phyloP scores from a whole-genome alignment of 495 filamentous ascomycete species.

The Stereocaulon alpinum region DNA sequence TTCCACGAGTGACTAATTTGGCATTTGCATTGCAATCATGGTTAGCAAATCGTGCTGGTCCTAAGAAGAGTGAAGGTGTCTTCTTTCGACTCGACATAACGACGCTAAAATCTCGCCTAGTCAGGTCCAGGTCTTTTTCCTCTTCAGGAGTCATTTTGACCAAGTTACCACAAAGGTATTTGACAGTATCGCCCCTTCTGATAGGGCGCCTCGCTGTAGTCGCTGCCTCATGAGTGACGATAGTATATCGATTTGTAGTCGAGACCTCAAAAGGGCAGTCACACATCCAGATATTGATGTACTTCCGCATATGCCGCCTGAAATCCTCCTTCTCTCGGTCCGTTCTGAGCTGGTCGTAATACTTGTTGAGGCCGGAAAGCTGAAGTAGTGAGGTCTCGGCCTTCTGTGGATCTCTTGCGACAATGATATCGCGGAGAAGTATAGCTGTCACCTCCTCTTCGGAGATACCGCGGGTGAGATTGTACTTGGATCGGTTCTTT shows the following conservation, averaged over 20 bases:
- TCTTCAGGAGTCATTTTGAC: constrained; percentile 85
- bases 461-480: constrained; percentile 64
- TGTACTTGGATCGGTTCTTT: constrained; percentile 85
- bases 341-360: constrained; percentile 51
- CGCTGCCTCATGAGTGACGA: constrained; percentile 74
- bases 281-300: constrained; percentile 84
- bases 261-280: constrained; percentile 91
- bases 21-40: constrained; percentile 96
- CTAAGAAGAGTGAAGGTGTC: constrained; percentile 78
- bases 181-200: constrained; percentile 72
- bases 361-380: constrained; percentile 64
- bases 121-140: constrained; percentile 65
- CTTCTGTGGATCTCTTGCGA: constrained; percentile 55
- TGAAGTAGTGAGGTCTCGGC: constrained; percentile 65
- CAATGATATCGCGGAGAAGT: constrained; percentile 64
- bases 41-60: constrained; percentile 91
- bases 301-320: constrained; percentile 72
- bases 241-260: constrained; percentile 93
- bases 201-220: constrained; percentile 74
- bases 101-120: constrained; percentile 87
- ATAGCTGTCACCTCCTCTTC: constrained; percentile 74
- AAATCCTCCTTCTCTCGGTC: constrained; percentile 83
- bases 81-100: constrained; percentile 88
- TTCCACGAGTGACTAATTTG: constrained; percentile 65
- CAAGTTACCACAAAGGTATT: constrained; percentile 80